Percentiles rank a stretch among this genome's conserved stretches.
phyloP scores from a whole-genome alignment of 176 grass and related monocot species.

The Juncus inflexus region DNA sequence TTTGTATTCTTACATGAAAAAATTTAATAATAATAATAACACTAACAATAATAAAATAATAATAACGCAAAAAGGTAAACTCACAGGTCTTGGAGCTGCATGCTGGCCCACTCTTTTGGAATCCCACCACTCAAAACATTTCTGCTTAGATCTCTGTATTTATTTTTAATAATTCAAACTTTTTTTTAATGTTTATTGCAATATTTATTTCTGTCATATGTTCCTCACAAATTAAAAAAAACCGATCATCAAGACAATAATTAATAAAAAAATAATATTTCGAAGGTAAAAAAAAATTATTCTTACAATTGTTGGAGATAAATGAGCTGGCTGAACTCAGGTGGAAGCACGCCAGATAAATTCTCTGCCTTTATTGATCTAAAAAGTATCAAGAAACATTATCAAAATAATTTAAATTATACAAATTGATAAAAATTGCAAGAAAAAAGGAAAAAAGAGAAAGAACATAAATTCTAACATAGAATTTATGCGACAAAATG shows the following conservation, averaged over 20 bases:
- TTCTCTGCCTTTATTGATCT: constrained; percentile 57
- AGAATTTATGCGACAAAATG: constrained; percentile 46
- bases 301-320: constrained; percentile 73
- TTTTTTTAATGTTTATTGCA: not conserved
- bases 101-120: constrained; percentile 52
- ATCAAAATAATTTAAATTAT: not conserved
- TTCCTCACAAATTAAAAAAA: constrained; percentile 1
- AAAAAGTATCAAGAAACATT: not conserved
- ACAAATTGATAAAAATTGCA: not conserved
- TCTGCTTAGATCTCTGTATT: constrained; percentile 64
- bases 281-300: not conserved
- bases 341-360: constrained; percentile 52
- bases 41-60: constrained; percentile 1
- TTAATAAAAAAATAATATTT: constrained; percentile 3
- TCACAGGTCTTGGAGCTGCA: constrained; percentile 69
- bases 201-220: not conserved
- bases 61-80: constrained; percentile 30
- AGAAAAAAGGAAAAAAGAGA: not conserved
- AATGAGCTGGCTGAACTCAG: constrained; percentile 53
- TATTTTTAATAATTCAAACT: constrained; percentile 6
- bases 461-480: constrained; percentile 37
- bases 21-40: constrained; percentile 13
- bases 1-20: not conserved
- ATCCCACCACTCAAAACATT: constrained; percentile 57
- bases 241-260: not conserved